Conservation (phyloP, 306 rosid species). For the Abrus pulchellus region DNA sequence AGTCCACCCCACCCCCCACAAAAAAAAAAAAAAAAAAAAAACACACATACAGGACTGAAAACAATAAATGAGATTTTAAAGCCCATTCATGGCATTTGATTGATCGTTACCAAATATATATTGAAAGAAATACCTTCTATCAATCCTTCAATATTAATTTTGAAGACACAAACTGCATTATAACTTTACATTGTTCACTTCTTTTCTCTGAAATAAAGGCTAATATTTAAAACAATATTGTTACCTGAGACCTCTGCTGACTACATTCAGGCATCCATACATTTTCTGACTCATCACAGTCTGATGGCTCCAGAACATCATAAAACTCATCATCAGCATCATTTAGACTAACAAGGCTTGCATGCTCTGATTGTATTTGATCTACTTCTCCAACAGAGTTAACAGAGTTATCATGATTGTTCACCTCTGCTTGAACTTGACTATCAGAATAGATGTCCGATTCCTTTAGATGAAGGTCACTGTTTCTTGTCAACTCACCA, state of each 20-base stretch:
- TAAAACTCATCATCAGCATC: slow-evolving; percentile 83
- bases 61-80: slow-evolving; percentile 38
- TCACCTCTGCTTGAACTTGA: slow-evolving; percentile 52
- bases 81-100: slow-evolving; percentile 26
- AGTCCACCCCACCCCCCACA: too few relatives aligned
- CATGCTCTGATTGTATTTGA: slow-evolving; percentile 62
- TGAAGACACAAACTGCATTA: slow-evolving; percentile 30
- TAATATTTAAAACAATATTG: slow-evolving; percentile 21
- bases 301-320: slow-evolving; percentile 86
- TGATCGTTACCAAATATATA: slow-evolving; percentile 27
- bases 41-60: slow-evolving; percentile 20
- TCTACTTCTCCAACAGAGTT: slow-evolving; percentile 54
- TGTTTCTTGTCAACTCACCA: slow-evolving; percentile 60
- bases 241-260: slow-evolving; percentile 60
- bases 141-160: slow-evolving; percentile 27
- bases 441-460: slow-evolving; percentile 56
- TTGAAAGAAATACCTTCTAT: slow-evolving; percentile 27
- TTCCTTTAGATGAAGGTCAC: slow-evolving; percentile 53
- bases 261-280: slow-evolving; percentile 76
- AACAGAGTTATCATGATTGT: slow-evolving; percentile 46
- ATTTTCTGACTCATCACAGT: slow-evolving; percentile 67
- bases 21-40: background rate
- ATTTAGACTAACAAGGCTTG: slow-evolving; percentile 61
- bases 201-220: slow-evolving; percentile 31
- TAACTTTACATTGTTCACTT: slow-evolving; percentile 22